Base-by-base conservation (phyloP, 192 early-diverging fungal species). In the Nowakowskiella sp. region DNA sequence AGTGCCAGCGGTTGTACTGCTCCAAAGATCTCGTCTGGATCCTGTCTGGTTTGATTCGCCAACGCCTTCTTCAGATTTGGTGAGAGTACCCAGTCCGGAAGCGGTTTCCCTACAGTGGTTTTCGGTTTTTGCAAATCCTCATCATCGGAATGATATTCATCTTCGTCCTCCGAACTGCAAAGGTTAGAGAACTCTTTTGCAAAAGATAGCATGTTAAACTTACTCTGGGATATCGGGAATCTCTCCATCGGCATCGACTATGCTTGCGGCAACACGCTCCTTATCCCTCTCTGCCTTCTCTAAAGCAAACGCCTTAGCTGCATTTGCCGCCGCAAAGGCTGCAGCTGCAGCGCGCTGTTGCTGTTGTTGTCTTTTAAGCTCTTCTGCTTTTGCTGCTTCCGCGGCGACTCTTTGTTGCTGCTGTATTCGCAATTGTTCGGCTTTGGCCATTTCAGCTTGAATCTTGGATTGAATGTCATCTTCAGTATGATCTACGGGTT, bases 181-280 rank as follows among this genome's bases (percentile, higher is more conserved):
- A 9, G 3, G 4, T 29, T 23, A 53, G 10, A 44, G 51, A 44
- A 62, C 34, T 28, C 32, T n/a, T n/a, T 9, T 33, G n/a, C n/a
- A 58, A 19, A 6, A 30, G 54, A 31, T 34, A 55, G 30, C 23
- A 33, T 21, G 1, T 27, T 55, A 6, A 1, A 62, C 61, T 49
- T 42, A 53, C 62, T 57, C 29, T 7, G 13, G 16, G 25, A 64
- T 64, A 16, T 64, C 62, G 2, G 62, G 62, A 4, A 64, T 32
- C 19, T 64, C 56, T 26, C 62, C 62, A 64, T 64, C 47, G 31
- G 51, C 62, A 26, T 58, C 62, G 7, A 64, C 62, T 53, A 64
- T 64, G 10, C 55, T 64, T 7, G 62, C 62, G 13, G 62, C 43
- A 22, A 49, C 57, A 39, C 21, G 25, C 8, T 51, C 44, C 8